Evolutionary conservation across 2,329 filamentous ascomycete genomes (phyloP), one percentile per base, ranked within the genome.

Genomic region (Fusarium newnesense): DNA sequence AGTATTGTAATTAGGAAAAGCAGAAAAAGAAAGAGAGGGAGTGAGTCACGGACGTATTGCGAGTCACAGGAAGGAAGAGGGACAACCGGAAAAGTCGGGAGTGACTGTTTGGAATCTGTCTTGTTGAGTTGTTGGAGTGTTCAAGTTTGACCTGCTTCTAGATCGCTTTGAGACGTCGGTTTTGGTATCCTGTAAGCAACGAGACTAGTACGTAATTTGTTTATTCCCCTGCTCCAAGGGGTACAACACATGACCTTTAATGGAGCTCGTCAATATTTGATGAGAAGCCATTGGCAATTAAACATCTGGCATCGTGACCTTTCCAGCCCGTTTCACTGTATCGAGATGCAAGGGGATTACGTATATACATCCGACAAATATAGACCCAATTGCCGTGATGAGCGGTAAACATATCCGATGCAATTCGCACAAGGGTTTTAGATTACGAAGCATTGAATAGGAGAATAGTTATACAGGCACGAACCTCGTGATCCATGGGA

Each of bases 251-350:
- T 77, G 75, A 77, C 75, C 73, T 54, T 24, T 9, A 32, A 76
- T 77, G 75, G 75, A 76, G 70, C 71, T 74, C 60, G 50, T 65
- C 46, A 77, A 67, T 36, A 49, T 62, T 66, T 54, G 59, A 67
- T 59, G 57, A 67, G 42, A 64, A 60, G 64, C 73, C 68, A 77
- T 69, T 71, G 68, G 75, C 64, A 76, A 76, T 76, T 77, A 77
- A 76, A 75, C 64, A 77, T 73, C 63, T 68, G 73, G 64, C 75
- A 77, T 76, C 75, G 75, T 77, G 75, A 77, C 73, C 69, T 54
- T 43, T 64, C 63, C 73, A 77, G 60, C 61, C 64, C 39, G 54
- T 60, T 50, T 68, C 39, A 28, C 57, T 49, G 54, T 60, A 36
- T 72, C 37, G 37, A 34, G 53, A 57, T 69, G 49, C 46, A 50